phyloP scores from a whole-genome alignment of 2,329 filamentous ascomycete species.

The Aspergillus phoenicis region DNA sequence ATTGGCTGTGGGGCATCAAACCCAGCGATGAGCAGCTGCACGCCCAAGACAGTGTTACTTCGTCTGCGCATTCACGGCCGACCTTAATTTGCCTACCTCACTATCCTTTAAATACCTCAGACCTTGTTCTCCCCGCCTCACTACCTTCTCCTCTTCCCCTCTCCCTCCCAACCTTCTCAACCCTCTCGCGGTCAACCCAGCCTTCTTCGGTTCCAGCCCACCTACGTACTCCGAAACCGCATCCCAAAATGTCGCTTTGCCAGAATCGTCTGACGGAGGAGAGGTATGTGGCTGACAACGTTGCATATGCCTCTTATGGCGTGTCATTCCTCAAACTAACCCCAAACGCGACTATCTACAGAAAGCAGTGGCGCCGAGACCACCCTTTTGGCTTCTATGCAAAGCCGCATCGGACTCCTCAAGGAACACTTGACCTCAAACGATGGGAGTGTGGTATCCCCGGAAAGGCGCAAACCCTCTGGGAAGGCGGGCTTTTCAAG shows the following conservation, averaged over 20 bases:
- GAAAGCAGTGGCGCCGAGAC: slow-evolving; percentile 95
- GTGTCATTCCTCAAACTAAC: slow-evolving; percentile 7
- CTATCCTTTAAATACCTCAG: neutral
- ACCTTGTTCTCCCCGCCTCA: slow-evolving; percentile 1
- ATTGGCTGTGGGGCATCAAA: slow-evolving; percentile 26
- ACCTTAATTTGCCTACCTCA: neutral
- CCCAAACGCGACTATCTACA: slow-evolving; percentile 41
- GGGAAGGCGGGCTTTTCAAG: slow-evolving; percentile 98
- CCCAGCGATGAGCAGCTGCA: slow-evolving; percentile 6
- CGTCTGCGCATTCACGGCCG: slow-evolving; percentile 12
- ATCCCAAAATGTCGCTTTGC: slow-evolving; percentile 82
- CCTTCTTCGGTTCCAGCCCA: neutral
- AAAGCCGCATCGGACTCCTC: slow-evolving; percentile 75
- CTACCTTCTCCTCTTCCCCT: slow-evolving; percentile 5
- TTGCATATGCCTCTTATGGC: neutral
- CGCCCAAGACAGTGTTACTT: slow-evolving; percentile 6
- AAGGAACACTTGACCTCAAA: slow-evolving; percentile 87
- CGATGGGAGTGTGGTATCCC: slow-evolving; percentile 96
- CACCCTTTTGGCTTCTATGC: slow-evolving; percentile 98
- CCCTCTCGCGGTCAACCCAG: neutral
- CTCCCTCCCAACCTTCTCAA: neutral
- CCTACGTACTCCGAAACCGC: slow-evolving; percentile 17
- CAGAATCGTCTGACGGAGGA: slow-evolving; percentile 86
- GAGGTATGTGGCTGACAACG: slow-evolving; percentile 59
- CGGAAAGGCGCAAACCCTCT: slow-evolving; percentile 94